Percentiles rank a stretch among this genome's conserved stretches.
Evolutionary conservation across 2,329 filamentous ascomycete species (phyloP).

Genomic region (Fusarium veterinarium): DNA sequence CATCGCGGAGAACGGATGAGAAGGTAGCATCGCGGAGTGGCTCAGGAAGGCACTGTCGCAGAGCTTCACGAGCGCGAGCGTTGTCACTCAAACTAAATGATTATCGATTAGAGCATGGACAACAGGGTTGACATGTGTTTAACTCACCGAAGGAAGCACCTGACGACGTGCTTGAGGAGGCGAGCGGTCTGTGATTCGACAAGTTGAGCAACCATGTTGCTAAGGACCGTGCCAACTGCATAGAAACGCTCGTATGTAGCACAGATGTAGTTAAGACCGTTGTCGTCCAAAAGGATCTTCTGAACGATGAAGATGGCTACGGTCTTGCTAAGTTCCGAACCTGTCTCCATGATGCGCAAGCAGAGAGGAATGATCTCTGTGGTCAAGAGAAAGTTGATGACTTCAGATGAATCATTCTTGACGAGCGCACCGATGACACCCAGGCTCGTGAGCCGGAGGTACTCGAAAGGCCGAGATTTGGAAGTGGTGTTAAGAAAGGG

Average conservation of each 20-base stretch:
- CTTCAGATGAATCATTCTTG: slow-evolving; percentile 98
- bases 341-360: slow-evolving; percentile 98
- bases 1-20: slow-evolving; percentile 93
- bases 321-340: slow-evolving; percentile 97
- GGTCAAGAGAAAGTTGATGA: slow-evolving; percentile 98
- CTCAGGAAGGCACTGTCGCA: slow-evolving; percentile 95
- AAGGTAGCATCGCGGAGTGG: slow-evolving; percentile 99
- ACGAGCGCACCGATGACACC: slow-evolving; percentile 97
- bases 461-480: slow-evolving; percentile 97
- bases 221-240: slow-evolving; percentile 94
- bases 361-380: slow-evolving; percentile 99
- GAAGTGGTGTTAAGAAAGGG: slow-evolving; percentile 99
- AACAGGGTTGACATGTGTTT: background rate
- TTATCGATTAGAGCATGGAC: slow-evolving; percentile 16
- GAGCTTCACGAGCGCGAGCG: slow-evolving; percentile 90
- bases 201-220: slow-evolving; percentile 98
- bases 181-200: slow-evolving; percentile 98
- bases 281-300: slow-evolving; percentile 97
- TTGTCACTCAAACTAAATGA: slow-evolving; percentile 86
- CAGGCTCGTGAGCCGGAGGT: slow-evolving; percentile 92
- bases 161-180: slow-evolving; percentile 95
- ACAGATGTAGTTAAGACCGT: slow-evolving; percentile 97
- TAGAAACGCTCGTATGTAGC: slow-evolving; percentile 99
- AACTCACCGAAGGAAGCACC: slow-evolving; percentile 91
- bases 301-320: slow-evolving; percentile 99